Conservation (phyloP, 2,329 filamentous ascomycete species). For the Cercospora beticola region DNA sequence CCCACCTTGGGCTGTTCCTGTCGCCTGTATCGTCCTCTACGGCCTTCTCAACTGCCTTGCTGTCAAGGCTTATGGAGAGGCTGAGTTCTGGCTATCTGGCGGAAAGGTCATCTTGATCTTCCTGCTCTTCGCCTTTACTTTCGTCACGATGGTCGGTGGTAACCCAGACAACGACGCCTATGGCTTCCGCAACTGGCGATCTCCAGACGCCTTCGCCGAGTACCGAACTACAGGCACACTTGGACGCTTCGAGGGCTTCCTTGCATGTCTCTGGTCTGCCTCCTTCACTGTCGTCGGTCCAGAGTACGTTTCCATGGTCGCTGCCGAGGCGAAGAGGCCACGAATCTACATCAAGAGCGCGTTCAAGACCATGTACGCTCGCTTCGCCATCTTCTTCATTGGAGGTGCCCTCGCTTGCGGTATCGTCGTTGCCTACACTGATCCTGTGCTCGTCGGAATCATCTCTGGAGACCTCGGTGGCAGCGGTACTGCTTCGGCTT, state of each 20-base stretch:
- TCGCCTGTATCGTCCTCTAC: conserved; percentile 42
- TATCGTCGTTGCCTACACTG: conserved; percentile 43
- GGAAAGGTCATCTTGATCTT: conserved; percentile 41
- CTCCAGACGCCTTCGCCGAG: conserved; percentile 39
- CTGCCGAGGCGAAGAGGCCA: conserved; percentile 50
- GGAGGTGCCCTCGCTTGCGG: conserved; percentile 48
- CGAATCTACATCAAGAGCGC: conserved; percentile 49
- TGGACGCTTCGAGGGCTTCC: conserved; percentile 40
- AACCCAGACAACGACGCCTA: conserved; percentile 39
- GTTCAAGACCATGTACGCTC: conserved; percentile 52
- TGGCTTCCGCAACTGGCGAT: conserved; percentile 46
- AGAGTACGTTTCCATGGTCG: conserved; percentile 52
- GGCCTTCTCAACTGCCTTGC: conserved; percentile 45
- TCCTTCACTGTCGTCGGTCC: conserved; percentile 42
- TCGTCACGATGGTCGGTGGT: conserved; percentile 38
- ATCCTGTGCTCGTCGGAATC: conserved; percentile 35
- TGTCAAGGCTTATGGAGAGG: conserved; percentile 48
- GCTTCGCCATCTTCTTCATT: conserved; percentile 52
- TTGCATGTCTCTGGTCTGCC: conserved; percentile 41
- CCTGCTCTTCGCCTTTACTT: conserved; percentile 35
- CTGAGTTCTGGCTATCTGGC: conserved; percentile 55
- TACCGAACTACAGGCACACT: conserved; percentile 32
- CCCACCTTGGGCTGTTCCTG: conserved; percentile 44
- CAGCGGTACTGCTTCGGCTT: conserved; percentile 34
- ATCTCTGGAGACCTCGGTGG: conserved; percentile 23